Evolutionary conservation across 2,329 filamentous ascomycete genomes (phyloP).

Genomic region (Alternaria alternata): DNA sequence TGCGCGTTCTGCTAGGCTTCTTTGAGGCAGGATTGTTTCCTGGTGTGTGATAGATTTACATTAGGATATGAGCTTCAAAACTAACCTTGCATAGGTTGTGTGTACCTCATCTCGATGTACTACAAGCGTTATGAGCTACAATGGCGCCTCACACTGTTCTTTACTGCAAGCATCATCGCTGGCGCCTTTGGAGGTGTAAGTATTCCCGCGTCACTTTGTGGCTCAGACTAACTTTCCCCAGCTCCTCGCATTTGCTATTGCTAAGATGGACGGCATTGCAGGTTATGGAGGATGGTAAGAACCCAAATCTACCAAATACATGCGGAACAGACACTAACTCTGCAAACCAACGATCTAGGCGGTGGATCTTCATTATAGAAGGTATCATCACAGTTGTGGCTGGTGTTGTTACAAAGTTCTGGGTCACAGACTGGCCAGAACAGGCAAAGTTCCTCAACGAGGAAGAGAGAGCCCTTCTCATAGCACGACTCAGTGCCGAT

Average conservation of each 20-base stretch:
- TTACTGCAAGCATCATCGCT: conserved; percentile 52
- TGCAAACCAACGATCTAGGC: conserved; percentile 5
- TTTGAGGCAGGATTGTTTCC: conserved; percentile 51
- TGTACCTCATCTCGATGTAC: conserved; percentile 50
- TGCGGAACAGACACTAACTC: background rate
- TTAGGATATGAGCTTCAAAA: background rate
- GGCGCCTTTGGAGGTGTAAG: conserved; percentile 53
- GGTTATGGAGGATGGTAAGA: conserved; percentile 46
- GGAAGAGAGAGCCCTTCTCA: conserved; percentile 38
- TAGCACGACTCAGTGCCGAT: conserved; percentile 39
- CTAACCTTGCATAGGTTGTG: conserved; percentile 29
- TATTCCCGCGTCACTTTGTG: background rate
- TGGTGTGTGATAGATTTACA: conserved; percentile 16
- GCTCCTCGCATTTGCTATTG: conserved; percentile 59
- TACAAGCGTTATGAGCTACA: conserved; percentile 56
- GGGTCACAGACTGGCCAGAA: conserved; percentile 59
- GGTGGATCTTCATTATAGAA: conserved; percentile 46
- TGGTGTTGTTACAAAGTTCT: conserved; percentile 60
- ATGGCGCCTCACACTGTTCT: conserved; percentile 53
- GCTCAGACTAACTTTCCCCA: conserved; percentile 9
- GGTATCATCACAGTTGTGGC: conserved; percentile 38
- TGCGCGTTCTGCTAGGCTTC: conserved; percentile 52
- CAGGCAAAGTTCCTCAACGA: conserved; percentile 45
- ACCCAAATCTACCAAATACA: background rate
- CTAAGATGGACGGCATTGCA: conserved; percentile 66